A percentile compares a stretch with the other conserved stretches of the same genome.
These are phyloP conservation scores for Phalaenopsis equestris DNA, from an alignment of 106 monocot genomes.

Conservation along the genomic window DNA sequence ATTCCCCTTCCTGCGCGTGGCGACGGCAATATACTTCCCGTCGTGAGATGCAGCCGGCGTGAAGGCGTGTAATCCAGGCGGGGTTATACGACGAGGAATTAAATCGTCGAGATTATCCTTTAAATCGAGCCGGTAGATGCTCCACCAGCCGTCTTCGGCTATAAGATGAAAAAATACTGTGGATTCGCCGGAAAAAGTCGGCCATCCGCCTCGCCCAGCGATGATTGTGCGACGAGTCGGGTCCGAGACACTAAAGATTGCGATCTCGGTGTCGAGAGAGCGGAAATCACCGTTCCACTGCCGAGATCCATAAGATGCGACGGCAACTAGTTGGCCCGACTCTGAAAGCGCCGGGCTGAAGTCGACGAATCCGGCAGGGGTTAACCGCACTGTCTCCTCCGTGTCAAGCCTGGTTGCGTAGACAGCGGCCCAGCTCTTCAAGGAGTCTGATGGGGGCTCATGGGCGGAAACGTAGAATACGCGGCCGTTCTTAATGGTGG, in stretches of 20 bases:
- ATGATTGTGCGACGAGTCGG: constrained; percentile 29
- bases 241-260: constrained; percentile 41
- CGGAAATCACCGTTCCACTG: constrained; percentile 64
- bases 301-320: constrained; percentile 51
- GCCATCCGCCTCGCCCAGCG: constrained; percentile 58
- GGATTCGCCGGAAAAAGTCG: constrained; percentile 54
- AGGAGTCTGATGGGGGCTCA: constrained; percentile 29
- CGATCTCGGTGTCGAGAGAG: constrained; percentile 65
- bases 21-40: constrained; percentile 54
- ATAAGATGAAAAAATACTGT: constrained; percentile 66
- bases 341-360: constrained; percentile 69
- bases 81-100: constrained; percentile 43
- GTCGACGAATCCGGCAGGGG: constrained; percentile 42
- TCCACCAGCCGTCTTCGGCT: constrained; percentile 88
- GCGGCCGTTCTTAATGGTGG: constrained; percentile 25
- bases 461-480: constrained; percentile 67
- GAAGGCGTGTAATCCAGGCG: constrained; percentile 74
- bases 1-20: constrained; percentile 53
- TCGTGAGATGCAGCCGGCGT: constrained; percentile 60
- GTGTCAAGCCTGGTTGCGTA: constrained; percentile 27
- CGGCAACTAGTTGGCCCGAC: constrained; percentile 61
- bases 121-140: constrained; percentile 51
- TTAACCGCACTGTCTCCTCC: constrained; percentile 32
- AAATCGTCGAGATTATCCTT: neutral
- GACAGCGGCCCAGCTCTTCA: constrained; percentile 78